Evolutionary conservation across 352 stramenopile species (phyloP).

Genomic region (Globisporangium okanoganense): DNA sequence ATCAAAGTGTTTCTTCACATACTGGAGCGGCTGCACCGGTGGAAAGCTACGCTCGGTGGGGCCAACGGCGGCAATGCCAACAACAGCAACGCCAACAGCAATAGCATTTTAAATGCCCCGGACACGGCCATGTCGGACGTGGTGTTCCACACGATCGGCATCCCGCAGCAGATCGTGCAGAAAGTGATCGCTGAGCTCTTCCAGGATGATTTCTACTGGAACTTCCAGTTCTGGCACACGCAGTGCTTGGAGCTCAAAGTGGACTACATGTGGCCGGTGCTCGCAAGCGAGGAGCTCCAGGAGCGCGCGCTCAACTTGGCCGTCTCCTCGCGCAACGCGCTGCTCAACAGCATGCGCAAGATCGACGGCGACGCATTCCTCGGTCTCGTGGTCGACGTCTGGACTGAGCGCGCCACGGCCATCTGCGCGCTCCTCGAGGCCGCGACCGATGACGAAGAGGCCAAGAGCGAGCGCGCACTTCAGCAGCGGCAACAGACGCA

Average conservation of each 20-base stretch:
- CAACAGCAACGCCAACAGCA: conserved; percentile 12
- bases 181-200: conserved; percentile 68
- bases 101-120: no score
- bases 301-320: conserved; percentile 38
- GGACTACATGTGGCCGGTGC: conserved; percentile 42
- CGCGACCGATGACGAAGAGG: conserved; percentile 58
- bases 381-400: conserved; percentile 55
- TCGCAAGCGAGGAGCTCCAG: conserved; percentile 58
- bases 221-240: conserved; percentile 67
- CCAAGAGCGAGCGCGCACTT: conserved; percentile 21
- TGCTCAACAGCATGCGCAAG: conserved; percentile 58
- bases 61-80: conserved; percentile 11
- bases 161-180: conserved; percentile 50
- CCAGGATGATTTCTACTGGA: conserved; percentile 72
- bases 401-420: conserved; percentile 49
- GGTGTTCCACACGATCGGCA: conserved; percentile 70
- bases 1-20: conserved; percentile 65
- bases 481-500: conserved; percentile 35
- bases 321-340: conserved; percentile 42
- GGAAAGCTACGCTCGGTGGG: conserved; percentile 28
- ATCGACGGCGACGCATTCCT: conserved; percentile 76
- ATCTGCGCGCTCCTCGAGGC: conserved; percentile 46
- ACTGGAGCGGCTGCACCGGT: conserved; percentile 54
- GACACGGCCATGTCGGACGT: conserved; percentile 32
- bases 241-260: conserved; percentile 58